phyloP scores from a whole-genome alignment of 805 yeast genomes.

The Starmerella sirachaensis region DNA sequence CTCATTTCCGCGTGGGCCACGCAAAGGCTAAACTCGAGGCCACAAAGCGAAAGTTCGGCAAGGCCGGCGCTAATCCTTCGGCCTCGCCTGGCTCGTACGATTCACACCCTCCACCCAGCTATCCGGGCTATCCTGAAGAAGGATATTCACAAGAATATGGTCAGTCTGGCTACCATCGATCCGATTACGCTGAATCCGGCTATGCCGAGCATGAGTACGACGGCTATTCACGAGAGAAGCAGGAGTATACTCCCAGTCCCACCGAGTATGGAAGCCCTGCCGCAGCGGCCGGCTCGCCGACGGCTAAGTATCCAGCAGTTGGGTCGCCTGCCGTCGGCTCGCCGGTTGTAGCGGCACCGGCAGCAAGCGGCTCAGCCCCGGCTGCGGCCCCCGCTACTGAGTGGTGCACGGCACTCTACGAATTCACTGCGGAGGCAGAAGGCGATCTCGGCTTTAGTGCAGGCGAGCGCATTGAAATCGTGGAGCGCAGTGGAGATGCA shows the following conservation, averaged over 20 bases:
- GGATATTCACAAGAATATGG: too few relatives aligned
- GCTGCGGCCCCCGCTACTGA: conserved; percentile 31
- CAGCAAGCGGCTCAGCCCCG: conserved; percentile 24
- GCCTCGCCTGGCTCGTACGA: conserved; percentile 1
- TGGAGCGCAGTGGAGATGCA: conserved; percentile 68
- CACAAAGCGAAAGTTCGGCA: conserved; percentile 56
- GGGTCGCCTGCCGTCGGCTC: conserved; percentile 26
- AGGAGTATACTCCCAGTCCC: conserved; percentile 20
- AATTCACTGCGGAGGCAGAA: conserved; percentile 81
- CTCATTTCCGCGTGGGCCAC: conserved; percentile 81
- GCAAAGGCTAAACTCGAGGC: conserved; percentile 63
- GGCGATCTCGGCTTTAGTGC: conserved; percentile 85
- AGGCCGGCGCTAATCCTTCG: conserved; percentile 10
- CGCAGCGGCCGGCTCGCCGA: not conserved
- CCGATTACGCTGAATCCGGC: too few relatives aligned
- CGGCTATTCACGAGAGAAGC: conserved; percentile 21
- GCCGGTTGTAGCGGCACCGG: conserved; percentile 24
- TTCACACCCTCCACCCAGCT: conserved; percentile 1
- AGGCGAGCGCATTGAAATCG: conserved; percentile 73
- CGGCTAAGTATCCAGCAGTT: not conserved
- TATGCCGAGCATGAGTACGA: too few relatives aligned
- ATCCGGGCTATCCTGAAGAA: too few relatives aligned
- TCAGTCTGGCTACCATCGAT: too few relatives aligned
- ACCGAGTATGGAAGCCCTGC: not conserved
- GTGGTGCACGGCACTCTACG: conserved; percentile 76